These are phyloP conservation scores for Melampsora americana DNA, from an alignment of 1,284 basidiomycete genomes.

Conservation along the genomic window DNA sequence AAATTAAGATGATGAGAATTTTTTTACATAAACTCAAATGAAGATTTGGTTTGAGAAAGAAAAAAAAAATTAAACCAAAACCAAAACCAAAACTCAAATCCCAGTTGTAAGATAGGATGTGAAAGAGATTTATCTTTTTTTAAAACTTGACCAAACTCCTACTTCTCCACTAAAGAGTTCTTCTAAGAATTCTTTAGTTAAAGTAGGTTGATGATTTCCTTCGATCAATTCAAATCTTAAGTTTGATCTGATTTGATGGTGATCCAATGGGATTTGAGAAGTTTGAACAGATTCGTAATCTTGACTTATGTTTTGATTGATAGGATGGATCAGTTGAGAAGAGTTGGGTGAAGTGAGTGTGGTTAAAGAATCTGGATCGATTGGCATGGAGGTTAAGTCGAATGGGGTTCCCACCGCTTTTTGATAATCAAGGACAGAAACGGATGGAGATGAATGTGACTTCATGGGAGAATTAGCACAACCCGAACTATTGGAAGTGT, in stretches of 20 bases:
- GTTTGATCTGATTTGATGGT: background rate
- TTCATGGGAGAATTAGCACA: background rate
- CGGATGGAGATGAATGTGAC: background rate
- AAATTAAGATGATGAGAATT: no score
- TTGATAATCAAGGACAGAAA: background rate
- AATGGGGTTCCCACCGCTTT: conserved; percentile 1
- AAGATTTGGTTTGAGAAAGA: no score
- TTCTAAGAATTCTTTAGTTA: conserved; percentile 20
- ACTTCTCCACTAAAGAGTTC: conserved; percentile 19
- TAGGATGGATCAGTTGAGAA: background rate
- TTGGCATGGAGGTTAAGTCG: no score
- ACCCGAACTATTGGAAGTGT: background rate
- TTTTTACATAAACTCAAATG: no score
- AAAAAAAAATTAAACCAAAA: background rate
- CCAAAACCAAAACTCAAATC: no score
- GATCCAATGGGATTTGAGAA: background rate
- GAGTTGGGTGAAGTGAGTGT: background rate
- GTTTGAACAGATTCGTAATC: background rate
- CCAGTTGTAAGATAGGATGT: no score
- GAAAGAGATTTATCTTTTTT: background rate
- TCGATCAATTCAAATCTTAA: background rate
- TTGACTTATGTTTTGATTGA: background rate
- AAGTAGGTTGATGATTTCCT: conserved; percentile 4
- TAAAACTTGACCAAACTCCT: conserved; percentile 26
- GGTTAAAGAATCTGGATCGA: background rate